Evolutionary conservation across 805 yeast species (phyloP).

Genomic region (Wickerhamomyces mucosus): DNA sequence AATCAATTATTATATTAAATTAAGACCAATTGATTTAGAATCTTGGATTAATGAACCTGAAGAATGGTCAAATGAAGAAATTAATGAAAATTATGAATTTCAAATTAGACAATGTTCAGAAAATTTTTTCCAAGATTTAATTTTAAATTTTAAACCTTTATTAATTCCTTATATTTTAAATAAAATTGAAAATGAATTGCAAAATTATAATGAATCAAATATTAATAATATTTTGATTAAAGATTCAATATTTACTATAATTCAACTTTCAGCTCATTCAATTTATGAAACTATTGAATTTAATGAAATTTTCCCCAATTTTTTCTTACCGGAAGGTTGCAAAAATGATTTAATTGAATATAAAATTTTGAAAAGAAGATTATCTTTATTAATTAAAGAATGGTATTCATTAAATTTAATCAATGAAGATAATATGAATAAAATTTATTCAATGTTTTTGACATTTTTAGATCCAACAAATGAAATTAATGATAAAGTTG

Average conservation of each 20-base stretch:
- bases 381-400: slow-evolving; percentile 66
- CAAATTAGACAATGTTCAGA: slow-evolving; percentile 85
- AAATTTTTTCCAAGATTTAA: slow-evolving; percentile 68
- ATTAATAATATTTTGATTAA: slow-evolving; percentile 50
- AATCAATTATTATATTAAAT: slow-evolving; percentile 62
- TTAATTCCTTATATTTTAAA: slow-evolving; percentile 47
- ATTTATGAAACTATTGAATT: slow-evolving; percentile 61
- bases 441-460: slow-evolving; percentile 49
- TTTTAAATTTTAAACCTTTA: slow-evolving; percentile 49
- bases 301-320: slow-evolving; percentile 47
- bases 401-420: slow-evolving; percentile 65
- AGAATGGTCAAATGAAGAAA: slow-evolving; percentile 83
- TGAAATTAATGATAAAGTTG: slow-evolving; percentile 65
- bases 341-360: slow-evolving; percentile 37
- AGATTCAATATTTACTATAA: slow-evolving; percentile 76
- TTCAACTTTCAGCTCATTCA: slow-evolving; percentile 65
- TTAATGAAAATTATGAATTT: slow-evolving; percentile 69
- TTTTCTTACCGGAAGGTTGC: slow-evolving; percentile 55
- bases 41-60: slow-evolving; percentile 84
- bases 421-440: slow-evolving; percentile 43
- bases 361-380: slow-evolving; percentile 64
- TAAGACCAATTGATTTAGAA: slow-evolving; percentile 70
- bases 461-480: slow-evolving; percentile 36
- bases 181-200: slow-evolving; percentile 39
- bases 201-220: slow-evolving; percentile 21